Percentiles rank a stretch among this genome's conserved stretches.
phyloP scores from a whole-genome alignment of 2,329 filamentous ascomycete genomes.

The Neurospora sp. region DNA sequence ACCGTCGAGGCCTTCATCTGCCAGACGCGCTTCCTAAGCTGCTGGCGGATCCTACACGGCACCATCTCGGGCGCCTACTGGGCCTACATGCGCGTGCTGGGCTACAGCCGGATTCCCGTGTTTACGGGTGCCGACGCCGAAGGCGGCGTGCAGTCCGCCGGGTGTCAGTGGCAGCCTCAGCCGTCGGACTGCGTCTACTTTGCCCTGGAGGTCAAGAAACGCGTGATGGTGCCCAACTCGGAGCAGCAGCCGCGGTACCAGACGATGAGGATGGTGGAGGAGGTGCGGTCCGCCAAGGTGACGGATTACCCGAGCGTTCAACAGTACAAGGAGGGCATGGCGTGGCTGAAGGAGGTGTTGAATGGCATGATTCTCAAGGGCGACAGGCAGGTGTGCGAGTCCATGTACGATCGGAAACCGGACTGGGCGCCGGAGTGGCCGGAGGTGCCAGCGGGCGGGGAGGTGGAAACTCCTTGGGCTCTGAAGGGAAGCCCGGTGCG shows the following conservation, averaged over 20 bases:
- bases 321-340: slow-evolving; percentile 9
- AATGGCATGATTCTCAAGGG: slow-evolving; percentile 13
- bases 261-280: slow-evolving; percentile 12
- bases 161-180: slow-evolving; percentile 9
- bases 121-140: neutral
- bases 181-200: slow-evolving; percentile 13
- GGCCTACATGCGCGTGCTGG: slow-evolving; percentile 16
- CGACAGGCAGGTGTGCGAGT: slow-evolving; percentile 11
- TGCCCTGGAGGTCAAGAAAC: slow-evolving; percentile 9
- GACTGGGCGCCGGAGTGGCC: slow-evolving; percentile 10
- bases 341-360: slow-evolving; percentile 9
- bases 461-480: slow-evolving; percentile 1
- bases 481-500: neutral
- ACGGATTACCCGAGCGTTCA: slow-evolving; percentile 8
- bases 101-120: slow-evolving; percentile 11
- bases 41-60: slow-evolving; percentile 14
- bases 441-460: neutral
- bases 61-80: slow-evolving; percentile 14
- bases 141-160: neutral
- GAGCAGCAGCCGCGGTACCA: slow-evolving; percentile 9
- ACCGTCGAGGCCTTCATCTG: slow-evolving; percentile 15
- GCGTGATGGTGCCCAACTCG: slow-evolving; percentile 8
- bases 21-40: slow-evolving; percentile 11
- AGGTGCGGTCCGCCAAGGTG: slow-evolving; percentile 6
- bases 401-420: slow-evolving; percentile 12